These are phyloP conservation scores for Scalesia atractyloides DNA, from an alignment of 129 eudicot genomes.

Conservation along the genomic window DNA sequence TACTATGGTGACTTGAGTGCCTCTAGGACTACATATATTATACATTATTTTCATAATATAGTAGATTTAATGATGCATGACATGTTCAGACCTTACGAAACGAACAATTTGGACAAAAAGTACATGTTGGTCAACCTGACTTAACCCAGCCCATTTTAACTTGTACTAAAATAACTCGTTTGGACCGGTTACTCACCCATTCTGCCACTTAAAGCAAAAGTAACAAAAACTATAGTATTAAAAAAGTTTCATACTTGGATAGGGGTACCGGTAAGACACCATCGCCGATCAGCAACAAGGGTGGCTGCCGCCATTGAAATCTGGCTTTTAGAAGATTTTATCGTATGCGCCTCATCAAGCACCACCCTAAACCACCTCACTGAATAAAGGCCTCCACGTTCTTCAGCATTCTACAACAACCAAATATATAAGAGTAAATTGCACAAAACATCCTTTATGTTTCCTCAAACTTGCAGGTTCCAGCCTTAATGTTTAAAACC, in stretches of 20 bases:
- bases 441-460: no score
- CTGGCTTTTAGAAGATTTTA: slow-evolving; percentile 90
- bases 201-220: not conserved
- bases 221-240: not conserved
- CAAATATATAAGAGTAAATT: no score
- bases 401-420: slow-evolving; percentile 72
- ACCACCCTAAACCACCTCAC: slow-evolving; percentile 93
- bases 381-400: slow-evolving; percentile 74
- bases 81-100: not conserved
- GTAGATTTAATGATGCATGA: not conserved
- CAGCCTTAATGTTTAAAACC: no score
- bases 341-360: slow-evolving; percentile 97
- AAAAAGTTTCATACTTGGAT: slow-evolving; percentile 69
- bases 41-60: not conserved
- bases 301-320: slow-evolving; percentile 88
- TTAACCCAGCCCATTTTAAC: slow-evolving; percentile 1
- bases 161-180: not conserved
- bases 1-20: no score
- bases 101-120: not conserved
- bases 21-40: no score
- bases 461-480: no score
- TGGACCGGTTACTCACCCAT: not conserved
- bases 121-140: not conserved
- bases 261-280: slow-evolving; percentile 99
- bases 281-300: slow-evolving; percentile 81